Conservation (phyloP, 495 filamentous ascomycete species). For the Talaromyces trachyspermus region DNA sequence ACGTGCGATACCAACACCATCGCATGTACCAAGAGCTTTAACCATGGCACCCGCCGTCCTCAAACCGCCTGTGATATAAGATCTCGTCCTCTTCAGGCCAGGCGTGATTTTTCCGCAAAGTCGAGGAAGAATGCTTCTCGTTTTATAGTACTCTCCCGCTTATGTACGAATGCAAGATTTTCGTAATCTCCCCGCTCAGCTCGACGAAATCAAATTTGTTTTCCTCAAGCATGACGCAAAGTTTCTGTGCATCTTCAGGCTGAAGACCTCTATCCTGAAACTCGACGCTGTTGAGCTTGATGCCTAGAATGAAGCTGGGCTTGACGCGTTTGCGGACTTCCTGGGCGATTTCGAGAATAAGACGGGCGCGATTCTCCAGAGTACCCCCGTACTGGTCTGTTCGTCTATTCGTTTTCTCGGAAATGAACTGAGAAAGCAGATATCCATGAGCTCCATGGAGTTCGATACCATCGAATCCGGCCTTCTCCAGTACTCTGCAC, state of each 20-base stretch:
- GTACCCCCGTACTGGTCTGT: slow-evolving; percentile 54
- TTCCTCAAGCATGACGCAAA: slow-evolving; percentile 50
- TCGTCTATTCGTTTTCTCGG: slow-evolving; percentile 46
- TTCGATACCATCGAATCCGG: slow-evolving; percentile 53
- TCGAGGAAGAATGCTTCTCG: slow-evolving; percentile 62
- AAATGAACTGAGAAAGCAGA: slow-evolving; percentile 57
- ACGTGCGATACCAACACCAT: too few relatives aligned
- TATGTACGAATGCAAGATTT: slow-evolving; percentile 42
- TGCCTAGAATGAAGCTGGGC: slow-evolving; percentile 47
- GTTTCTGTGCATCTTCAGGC: slow-evolving; percentile 45
- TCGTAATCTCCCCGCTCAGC: slow-evolving; percentile 58
- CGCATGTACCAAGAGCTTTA: too few relatives aligned
- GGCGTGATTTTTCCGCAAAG: slow-evolving; percentile 47
- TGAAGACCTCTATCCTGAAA: slow-evolving; percentile 55
- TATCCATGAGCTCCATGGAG: slow-evolving; percentile 55
- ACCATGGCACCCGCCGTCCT: too few relatives aligned
- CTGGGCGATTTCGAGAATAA: slow-evolving; percentile 44
- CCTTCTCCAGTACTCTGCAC: slow-evolving; percentile 50
- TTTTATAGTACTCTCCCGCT: slow-evolving; percentile 45
- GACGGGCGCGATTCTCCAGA: slow-evolving; percentile 42
- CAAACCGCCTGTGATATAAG: too few relatives aligned
- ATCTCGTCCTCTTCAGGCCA: too few relatives aligned
- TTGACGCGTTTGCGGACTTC: slow-evolving; percentile 29
- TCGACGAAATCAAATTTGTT: slow-evolving; percentile 55
- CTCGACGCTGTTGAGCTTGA: slow-evolving; percentile 65